Conservation (phyloP, 1,284 basidiomycete genomes). For the Tilletia indica region DNA sequence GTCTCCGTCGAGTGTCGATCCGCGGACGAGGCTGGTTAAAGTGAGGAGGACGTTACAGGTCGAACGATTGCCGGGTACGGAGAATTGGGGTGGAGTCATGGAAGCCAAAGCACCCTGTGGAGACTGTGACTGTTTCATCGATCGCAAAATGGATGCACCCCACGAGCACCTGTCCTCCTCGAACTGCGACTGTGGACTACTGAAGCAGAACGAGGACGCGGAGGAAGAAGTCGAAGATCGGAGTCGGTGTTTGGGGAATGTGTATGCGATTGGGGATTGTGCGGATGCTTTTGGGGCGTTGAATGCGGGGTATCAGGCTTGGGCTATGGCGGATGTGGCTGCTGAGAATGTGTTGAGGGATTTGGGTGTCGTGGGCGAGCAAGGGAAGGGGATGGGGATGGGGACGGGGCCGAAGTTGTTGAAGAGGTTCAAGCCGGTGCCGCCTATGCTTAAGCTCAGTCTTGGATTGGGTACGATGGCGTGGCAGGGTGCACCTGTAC, state of each 20-base stretch:
- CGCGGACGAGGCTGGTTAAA: slow-evolving; percentile 38
- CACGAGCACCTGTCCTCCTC: neutral
- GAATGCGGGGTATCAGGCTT: slow-evolving; percentile 55
- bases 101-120: slow-evolving; percentile 47
- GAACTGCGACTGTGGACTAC: neutral
- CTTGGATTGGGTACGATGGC: slow-evolving; percentile 49
- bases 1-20: slow-evolving; percentile 47
- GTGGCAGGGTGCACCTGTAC: slow-evolving; percentile 39
- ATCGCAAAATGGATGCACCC: slow-evolving; percentile 32
- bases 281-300: slow-evolving; percentile 54
- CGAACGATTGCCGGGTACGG: slow-evolving; percentile 31
- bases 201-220: neutral
- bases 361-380: slow-evolving; percentile 25
- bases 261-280: slow-evolving; percentile 53
- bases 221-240: slow-evolving; percentile 21
- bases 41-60: slow-evolving; percentile 50
- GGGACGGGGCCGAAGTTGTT: slow-evolving; percentile 17
- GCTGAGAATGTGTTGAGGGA: slow-evolving; percentile 50
- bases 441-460: slow-evolving; percentile 50
- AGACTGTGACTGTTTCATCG: slow-evolving; percentile 55
- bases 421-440: slow-evolving; percentile 40
- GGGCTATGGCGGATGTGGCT: slow-evolving; percentile 54
- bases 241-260: slow-evolving; percentile 30
- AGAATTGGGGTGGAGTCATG: slow-evolving; percentile 22
- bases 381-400: neutral